Percentiles rank a stretch among this genome's conserved stretches.
phyloP scores from a whole-genome alignment of 2,329 filamentous ascomycete genomes.

The Cladorrhinum sp. region DNA sequence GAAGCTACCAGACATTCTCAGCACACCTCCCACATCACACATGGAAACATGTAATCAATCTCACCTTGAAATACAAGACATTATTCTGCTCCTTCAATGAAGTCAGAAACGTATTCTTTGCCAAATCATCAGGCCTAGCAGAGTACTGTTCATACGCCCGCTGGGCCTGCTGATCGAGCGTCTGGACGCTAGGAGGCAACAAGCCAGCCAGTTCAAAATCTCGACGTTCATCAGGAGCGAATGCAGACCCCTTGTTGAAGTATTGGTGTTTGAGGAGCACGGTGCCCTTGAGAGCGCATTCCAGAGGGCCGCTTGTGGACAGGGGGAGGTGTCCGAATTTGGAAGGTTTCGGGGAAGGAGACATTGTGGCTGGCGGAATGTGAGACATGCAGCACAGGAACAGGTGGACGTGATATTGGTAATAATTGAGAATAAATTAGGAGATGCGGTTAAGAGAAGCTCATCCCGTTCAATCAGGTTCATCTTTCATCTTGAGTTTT shows the following conservation, averaged over 20 bases:
- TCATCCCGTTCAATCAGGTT: background rate
- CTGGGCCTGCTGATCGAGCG: conserved; percentile 69
- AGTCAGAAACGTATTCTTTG: conserved; percentile 85
- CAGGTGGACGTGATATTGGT: background rate
- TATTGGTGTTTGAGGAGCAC: conserved; percentile 62
- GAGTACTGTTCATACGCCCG: conserved; percentile 80
- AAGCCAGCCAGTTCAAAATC: conserved; percentile 70
- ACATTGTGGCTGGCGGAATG: conserved; percentile 4
- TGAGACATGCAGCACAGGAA: background rate
- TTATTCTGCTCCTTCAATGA: conserved; percentile 83
- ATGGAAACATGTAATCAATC: conserved; percentile 15
- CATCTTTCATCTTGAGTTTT: background rate
- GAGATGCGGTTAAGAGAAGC: too few relatives aligned
- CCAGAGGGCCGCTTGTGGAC: conserved; percentile 46
- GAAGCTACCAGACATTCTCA: conserved; percentile 52
- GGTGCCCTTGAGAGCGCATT: conserved; percentile 48
- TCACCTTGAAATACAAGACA: conserved; percentile 73
- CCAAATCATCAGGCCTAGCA: conserved; percentile 59
- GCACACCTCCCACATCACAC: background rate
- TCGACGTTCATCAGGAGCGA: conserved; percentile 64
- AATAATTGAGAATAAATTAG: background rate
- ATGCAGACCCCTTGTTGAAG: conserved; percentile 83
- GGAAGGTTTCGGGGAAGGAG: conserved; percentile 27
- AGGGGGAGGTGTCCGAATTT: conserved; percentile 46
- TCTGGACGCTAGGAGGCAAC: conserved; percentile 69